Conservation (phyloP, 352 stramenopile species). For the Lagenidium giganteum region DNA sequence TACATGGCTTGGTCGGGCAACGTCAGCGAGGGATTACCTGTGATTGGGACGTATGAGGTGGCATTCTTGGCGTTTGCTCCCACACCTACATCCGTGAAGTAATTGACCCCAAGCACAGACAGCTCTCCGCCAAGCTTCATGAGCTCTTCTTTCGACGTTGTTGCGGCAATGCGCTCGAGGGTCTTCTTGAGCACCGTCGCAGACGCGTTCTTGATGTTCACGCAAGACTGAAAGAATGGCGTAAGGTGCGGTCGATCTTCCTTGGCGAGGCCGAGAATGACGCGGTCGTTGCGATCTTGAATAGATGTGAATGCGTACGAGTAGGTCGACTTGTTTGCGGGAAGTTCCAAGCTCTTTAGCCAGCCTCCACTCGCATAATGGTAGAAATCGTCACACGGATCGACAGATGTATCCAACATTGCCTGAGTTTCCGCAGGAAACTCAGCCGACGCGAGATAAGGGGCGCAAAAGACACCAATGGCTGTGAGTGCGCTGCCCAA, state of each 20-base stretch:
- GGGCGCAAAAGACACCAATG: too few species aligned
- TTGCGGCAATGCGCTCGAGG: background rate
- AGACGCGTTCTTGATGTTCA: constrained; percentile 11
- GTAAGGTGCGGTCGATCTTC: constrained; percentile 24
- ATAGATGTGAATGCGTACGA: constrained; percentile 21
- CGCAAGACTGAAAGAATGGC: constrained; percentile 23
- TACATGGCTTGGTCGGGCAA: constrained; percentile 90
- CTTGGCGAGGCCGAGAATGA: constrained; percentile 19
- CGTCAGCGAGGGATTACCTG: constrained; percentile 58
- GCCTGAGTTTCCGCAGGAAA: constrained; percentile 8
- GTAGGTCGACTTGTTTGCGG: constrained; percentile 15
- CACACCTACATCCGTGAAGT: constrained; percentile 64
- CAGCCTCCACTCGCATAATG: constrained; percentile 28
- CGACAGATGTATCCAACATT: constrained; percentile 14
- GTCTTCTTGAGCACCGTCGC: constrained; percentile 1
- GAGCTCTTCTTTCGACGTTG: constrained; percentile 11
- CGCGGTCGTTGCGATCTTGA: constrained; percentile 12
- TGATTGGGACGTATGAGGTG: constrained; percentile 57
- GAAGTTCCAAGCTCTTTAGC: constrained; percentile 21
- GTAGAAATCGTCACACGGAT: constrained; percentile 30
- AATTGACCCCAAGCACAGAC: constrained; percentile 19
- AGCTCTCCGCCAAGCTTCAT: constrained; percentile 16
- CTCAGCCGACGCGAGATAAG: too few species aligned
- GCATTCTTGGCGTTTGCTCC: constrained; percentile 66
- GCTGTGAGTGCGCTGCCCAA: too few species aligned